phyloP scores from a whole-genome alignment of 305 asterid genomes.

The Lippia alba region DNA sequence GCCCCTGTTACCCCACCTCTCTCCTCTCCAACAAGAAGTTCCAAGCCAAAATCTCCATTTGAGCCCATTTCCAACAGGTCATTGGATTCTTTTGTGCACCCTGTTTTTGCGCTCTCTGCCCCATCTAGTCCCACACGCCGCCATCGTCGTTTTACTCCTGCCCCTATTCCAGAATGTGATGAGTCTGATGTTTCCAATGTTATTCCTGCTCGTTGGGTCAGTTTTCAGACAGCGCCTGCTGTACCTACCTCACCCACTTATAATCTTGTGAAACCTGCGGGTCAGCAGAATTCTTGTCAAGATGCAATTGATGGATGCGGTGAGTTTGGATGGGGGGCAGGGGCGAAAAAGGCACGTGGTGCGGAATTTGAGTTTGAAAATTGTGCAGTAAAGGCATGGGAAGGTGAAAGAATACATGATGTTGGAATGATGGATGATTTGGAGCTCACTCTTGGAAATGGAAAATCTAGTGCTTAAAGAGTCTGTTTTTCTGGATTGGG shows the following conservation, averaged over 20 bases:
- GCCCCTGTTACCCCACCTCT: constrained; percentile 94
- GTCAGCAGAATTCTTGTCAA: constrained; percentile 42
- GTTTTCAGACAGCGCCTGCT: constrained; percentile 66
- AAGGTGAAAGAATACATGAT: constrained; percentile 84
- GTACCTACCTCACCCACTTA: constrained; percentile 81
- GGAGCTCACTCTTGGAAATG: constrained; percentile 84
- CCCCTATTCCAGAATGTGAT: constrained; percentile 81
- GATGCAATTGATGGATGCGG: constrained; percentile 43
- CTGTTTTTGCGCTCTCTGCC: constrained; percentile 75
- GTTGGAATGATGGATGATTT: constrained; percentile 71
- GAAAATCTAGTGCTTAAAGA: constrained; percentile 52
- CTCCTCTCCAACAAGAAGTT: constrained; percentile 80
- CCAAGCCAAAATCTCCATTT: constrained; percentile 63
- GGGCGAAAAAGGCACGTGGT: constrained; percentile 62
- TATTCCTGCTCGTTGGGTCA: constrained; percentile 66
- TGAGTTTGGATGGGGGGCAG: constrained; percentile 53
- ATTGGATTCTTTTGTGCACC: constrained; percentile 51
- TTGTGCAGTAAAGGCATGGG: constrained; percentile 80
- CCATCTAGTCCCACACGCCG: constrained; percentile 81
- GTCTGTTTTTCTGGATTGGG: no score
- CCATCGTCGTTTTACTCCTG: constrained; percentile 48
- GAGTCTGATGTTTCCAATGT: constrained; percentile 60
- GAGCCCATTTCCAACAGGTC: constrained; percentile 57
- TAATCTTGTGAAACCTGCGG: constrained; percentile 67
- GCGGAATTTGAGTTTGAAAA: constrained; percentile 75